These are phyloP conservation scores for Debaryomycetaceae sp. DNA, from an alignment of 1,139 yeast species.

Conservation along the genomic window DNA sequence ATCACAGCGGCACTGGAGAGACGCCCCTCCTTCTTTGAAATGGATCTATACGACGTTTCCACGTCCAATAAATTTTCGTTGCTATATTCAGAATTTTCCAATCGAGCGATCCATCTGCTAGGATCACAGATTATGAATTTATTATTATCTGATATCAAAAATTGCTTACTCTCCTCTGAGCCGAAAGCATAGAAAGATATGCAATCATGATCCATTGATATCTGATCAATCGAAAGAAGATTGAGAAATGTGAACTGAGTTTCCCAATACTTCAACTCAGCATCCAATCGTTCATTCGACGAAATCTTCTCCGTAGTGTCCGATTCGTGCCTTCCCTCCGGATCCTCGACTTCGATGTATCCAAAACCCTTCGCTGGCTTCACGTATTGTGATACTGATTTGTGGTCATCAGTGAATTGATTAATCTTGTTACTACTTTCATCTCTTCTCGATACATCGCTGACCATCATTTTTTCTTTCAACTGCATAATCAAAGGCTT, in stretches of 20 bases:
- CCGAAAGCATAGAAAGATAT: conserved; percentile 7
- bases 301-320: neutral
- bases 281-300: neutral
- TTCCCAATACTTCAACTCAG: conserved; percentile 6
- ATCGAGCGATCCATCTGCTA: conserved; percentile 10
- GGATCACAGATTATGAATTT: conserved; percentile 9
- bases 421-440: neutral
- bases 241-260: conserved; percentile 12
- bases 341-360: conserved; percentile 25
- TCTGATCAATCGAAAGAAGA: conserved; percentile 12
- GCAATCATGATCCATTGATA: conserved; percentile 1
- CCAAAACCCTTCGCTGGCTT: conserved; percentile 39
- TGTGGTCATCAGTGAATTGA: neutral
- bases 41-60: conserved; percentile 2
- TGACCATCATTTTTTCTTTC: neutral
- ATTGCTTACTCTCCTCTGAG: neutral
- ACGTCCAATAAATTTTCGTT: neutral
- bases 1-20: conserved; percentile 14
- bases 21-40: neutral
- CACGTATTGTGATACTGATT: conserved; percentile 12
- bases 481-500: conserved; percentile 28
- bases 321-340: conserved; percentile 3
- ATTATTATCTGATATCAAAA: conserved; percentile 7
- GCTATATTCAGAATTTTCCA: neutral
- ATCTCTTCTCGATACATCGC: neutral